Conservation (phyloP, 1,284 basidiomycete genomes). For the Fereydounia khargensis region DNA sequence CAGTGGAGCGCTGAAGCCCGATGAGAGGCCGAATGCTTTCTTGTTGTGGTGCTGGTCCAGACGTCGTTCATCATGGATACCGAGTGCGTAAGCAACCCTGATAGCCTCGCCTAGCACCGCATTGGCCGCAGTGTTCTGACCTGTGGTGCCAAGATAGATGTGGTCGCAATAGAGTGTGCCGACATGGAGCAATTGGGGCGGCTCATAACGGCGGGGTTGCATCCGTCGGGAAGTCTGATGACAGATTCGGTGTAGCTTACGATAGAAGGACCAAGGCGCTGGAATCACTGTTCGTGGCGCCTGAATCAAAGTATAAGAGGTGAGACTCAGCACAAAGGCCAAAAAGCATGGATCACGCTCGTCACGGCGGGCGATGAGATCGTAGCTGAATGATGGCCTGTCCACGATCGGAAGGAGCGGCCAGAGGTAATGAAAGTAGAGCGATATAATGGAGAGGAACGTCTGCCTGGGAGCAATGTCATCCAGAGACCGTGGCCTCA, state of each 20-base stretch:
- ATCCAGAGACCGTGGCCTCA: conserved; percentile 35
- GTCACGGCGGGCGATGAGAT: conserved; percentile 34
- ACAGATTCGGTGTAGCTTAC: conserved; percentile 38
- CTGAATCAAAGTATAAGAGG: conserved; percentile 38
- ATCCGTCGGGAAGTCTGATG: conserved; percentile 32
- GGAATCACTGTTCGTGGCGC: conserved; percentile 33
- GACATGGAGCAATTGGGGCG: conserved; percentile 32
- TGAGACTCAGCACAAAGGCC: conserved; percentile 37
- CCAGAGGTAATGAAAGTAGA: conserved; percentile 42
- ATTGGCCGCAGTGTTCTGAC: conserved; percentile 33
- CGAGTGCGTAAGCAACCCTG: conserved; percentile 26
- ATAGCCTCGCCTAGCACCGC: conserved; percentile 38
- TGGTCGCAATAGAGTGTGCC: conserved; percentile 43
- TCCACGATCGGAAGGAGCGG: conserved; percentile 37
- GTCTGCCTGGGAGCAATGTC: conserved; percentile 40
- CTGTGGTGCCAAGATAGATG: conserved; percentile 39
- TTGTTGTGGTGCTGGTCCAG: conserved; percentile 8
- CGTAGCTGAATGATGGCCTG: conserved; percentile 30
- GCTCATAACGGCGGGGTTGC: conserved; percentile 32
- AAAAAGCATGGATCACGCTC: conserved; percentile 31
- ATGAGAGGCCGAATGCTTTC: conserved; percentile 1
- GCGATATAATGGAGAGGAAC: conserved; percentile 29
- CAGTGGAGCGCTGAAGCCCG: neutral
- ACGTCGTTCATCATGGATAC: conserved; percentile 31
- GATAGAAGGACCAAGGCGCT: conserved; percentile 28